Percentiles rank a stretch among this genome's conserved stretches.
These are phyloP conservation scores for Raffaelea ambrosiae DNA, from an alignment of 2,329 filamentous ascomycete genomes.

Conservation along the genomic window DNA sequence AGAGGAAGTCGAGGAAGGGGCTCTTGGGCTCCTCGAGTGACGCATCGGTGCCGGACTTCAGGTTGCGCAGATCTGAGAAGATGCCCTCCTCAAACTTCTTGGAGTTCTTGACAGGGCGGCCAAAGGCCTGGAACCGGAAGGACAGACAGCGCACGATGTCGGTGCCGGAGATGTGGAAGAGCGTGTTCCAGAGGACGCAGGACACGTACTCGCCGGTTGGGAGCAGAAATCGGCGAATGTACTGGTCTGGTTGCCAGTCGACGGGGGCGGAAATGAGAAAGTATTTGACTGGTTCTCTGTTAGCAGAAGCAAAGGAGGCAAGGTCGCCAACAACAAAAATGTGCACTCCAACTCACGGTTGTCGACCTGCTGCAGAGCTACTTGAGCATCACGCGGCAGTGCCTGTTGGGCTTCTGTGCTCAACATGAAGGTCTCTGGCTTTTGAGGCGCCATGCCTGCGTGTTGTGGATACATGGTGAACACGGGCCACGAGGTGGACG, in stretches of 20 bases:
- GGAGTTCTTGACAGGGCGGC: conserved; percentile 96
- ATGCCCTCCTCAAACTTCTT: conserved; percentile 99
- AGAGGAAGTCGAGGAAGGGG: conserved; percentile 94
- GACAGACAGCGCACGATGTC: conserved; percentile 97
- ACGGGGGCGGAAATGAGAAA: conserved; percentile 98
- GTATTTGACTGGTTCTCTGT: conserved; percentile 71
- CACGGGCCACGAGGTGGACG: conserved; percentile 2
- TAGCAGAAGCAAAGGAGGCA: conserved; percentile 12
- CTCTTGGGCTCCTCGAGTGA: conserved; percentile 98
- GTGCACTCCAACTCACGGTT: conserved; percentile 69
- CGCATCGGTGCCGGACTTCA: conserved; percentile 96
- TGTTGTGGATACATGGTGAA: conserved; percentile 70
- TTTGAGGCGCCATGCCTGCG: conserved; percentile 84
- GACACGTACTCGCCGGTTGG: conserved; percentile 98
- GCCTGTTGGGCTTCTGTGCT: conserved; percentile 95
- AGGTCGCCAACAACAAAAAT: conserved; percentile 1
- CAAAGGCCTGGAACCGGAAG: conserved; percentile 97
- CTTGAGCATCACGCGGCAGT: conserved; percentile 90
- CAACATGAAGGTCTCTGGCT: conserved; percentile 98
- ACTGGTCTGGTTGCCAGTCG: conserved; percentile 94
- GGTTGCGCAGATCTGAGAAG: conserved; percentile 95
- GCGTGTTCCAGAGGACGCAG: conserved; percentile 97
- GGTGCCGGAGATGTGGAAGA: conserved; percentile 98
- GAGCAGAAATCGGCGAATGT: conserved; percentile 89
- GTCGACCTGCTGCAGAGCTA: conserved; percentile 95